phyloP scores from a whole-genome alignment of 768 basidiomycete genomes.

The Mycena sanguinolenta region DNA sequence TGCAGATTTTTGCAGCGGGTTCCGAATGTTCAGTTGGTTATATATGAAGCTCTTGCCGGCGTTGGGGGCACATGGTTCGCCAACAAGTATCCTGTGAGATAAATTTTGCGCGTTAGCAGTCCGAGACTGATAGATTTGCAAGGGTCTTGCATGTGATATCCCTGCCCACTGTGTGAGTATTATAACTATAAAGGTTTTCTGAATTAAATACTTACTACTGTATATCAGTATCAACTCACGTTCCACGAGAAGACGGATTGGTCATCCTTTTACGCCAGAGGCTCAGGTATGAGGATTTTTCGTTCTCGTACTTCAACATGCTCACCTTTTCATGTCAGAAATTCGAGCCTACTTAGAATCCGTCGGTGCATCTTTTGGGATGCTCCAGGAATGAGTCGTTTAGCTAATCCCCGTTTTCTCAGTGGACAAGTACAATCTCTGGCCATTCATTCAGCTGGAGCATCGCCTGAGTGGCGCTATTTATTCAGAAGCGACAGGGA shows the following conservation, averaged over 20 bases:
- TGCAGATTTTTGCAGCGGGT: constrained; percentile 65
- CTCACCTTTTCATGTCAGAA: constrained; percentile 42
- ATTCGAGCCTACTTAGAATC: constrained; percentile 67
- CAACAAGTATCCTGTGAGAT: constrained; percentile 66
- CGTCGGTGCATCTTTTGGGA: constrained; percentile 40
- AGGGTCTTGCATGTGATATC: constrained; percentile 74
- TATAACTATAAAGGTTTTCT: constrained; percentile 3
- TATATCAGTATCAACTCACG: constrained; percentile 67
- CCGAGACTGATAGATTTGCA: constrained; percentile 7
- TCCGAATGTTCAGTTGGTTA: constrained; percentile 64
- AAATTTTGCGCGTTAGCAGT: background rate
- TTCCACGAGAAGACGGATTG: constrained; percentile 72
- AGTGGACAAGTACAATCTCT: constrained; percentile 69
- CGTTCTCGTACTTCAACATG: background rate
- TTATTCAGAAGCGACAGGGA: constrained; percentile 63
- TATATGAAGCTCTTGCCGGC: constrained; percentile 72
- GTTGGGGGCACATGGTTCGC: constrained; percentile 75
- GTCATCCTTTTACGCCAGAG: constrained; percentile 72
- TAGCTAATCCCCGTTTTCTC: background rate
- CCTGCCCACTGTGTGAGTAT: constrained; percentile 63
- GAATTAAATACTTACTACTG: background rate
- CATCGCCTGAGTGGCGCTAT: constrained; percentile 67
- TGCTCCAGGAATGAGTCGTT: background rate
- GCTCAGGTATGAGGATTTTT: constrained; percentile 47
- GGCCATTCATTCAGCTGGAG: constrained; percentile 64